Base-by-base conservation (phyloP, 2,329 filamentous ascomycete species). In the Neonectria faginata region DNA sequence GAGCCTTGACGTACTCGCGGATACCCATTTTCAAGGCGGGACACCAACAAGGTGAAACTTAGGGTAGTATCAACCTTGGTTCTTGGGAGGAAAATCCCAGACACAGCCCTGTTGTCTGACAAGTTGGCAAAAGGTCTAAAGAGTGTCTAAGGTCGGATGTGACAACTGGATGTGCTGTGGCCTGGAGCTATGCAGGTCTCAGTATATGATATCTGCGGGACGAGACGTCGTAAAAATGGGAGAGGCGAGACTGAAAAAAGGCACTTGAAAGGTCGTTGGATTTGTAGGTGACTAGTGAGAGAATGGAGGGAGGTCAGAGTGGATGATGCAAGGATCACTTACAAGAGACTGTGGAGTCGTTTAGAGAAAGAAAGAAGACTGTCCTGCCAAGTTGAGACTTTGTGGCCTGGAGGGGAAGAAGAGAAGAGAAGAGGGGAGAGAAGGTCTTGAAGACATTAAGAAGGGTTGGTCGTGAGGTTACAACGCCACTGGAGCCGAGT, bases 1-100 rank as follows among this genome's bases (percentile, higher is more conserved):
- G 81, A 48, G 85, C 80, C 79, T 87, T 89, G 82, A 91, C 90
- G 72, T 91, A 91, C 74, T 78, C 86, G 54, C 81, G 83, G 65
- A 91, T 73, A 64, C 88, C 88, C 89, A 91, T 91, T 47, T 62
- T 78, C 73, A 33, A 41, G 29, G 57, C 27, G 22, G n/a, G 18
- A 44, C 50, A 3, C 25, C 47, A 25, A n/a, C 9, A n/a, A 39
- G 18, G 9, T 27, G 33, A 20, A 50, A 14, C 9, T 20, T 18
- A 9, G 8, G 14, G 25, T 33, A 14, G 44, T 33, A 27, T 10
- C 45, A 56, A 27, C 20, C 29, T 22, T n/a, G 18, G 29, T 27
- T 8, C 27, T 7, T 31, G 20, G 27, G 7, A 14, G 29, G 51
- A 42, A 4, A 18, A 4, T 11, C 39, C 16, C 39, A 55, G 55